Conservation (phyloP, 768 basidiomycete species). For the Sarcodon aspratus region DNA sequence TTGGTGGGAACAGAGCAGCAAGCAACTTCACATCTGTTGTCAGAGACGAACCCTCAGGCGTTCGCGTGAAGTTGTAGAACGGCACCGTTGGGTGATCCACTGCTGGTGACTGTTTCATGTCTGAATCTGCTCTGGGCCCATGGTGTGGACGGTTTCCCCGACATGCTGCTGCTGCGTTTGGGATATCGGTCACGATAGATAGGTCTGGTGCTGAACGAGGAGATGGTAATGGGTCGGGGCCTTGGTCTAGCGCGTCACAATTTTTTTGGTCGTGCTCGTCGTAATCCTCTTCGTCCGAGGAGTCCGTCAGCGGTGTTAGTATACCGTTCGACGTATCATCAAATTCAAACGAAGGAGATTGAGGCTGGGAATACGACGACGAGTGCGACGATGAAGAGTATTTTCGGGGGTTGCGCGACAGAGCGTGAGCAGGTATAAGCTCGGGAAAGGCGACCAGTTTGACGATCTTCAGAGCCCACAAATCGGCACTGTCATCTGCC, state of each 20-base stretch:
- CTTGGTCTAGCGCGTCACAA: not conserved
- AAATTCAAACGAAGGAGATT: not conserved
- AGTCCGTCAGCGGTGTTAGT: not conserved
- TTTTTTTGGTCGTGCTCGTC: not conserved
- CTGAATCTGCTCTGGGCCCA: too few relatives aligned
- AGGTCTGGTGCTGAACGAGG: too few relatives aligned
- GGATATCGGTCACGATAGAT: not conserved
- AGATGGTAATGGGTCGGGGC: too few relatives aligned
- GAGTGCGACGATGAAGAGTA: not conserved
- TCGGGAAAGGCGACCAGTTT: slow-evolving; percentile 72
- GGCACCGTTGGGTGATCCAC: slow-evolving; percentile 28
- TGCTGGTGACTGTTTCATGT: not conserved
- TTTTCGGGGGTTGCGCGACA: not conserved
- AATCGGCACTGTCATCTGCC: slow-evolving; percentile 53
- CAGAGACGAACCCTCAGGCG: slow-evolving; percentile 64
- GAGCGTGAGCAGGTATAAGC: slow-evolving; percentile 31
- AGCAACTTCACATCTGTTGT: slow-evolving; percentile 62
- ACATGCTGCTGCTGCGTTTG: not conserved
- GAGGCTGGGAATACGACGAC: not conserved
- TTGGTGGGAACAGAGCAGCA: slow-evolving; percentile 58
- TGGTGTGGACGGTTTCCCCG: too few relatives aligned
- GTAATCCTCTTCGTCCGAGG: not conserved
- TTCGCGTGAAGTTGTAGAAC: slow-evolving; percentile 74
- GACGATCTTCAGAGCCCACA: slow-evolving; percentile 69
- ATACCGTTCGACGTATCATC: not conserved